Conservation (phyloP, 371 early-diverging fungal genomes). For the Apophysomyces variabilis region DNA sequence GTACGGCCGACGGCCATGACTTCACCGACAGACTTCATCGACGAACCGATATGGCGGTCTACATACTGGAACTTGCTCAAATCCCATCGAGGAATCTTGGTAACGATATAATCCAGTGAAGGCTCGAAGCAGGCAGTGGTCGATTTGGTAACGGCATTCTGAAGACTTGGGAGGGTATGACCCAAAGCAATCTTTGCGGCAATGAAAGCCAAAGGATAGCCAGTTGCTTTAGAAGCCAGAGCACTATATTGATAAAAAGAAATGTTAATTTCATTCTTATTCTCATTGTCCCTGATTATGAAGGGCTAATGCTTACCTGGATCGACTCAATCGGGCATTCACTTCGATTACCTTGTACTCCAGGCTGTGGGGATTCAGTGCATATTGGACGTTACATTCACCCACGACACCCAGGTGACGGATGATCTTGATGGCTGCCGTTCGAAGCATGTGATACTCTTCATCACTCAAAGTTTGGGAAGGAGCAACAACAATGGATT, state of each 20-base stretch:
- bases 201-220: constrained; percentile 94
- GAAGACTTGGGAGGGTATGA: constrained; percentile 80
- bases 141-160: constrained; percentile 88
- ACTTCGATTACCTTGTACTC: constrained; percentile 96
- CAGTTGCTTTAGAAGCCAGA: constrained; percentile 94
- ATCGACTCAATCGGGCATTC: constrained; percentile 92
- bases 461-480: constrained; percentile 92
- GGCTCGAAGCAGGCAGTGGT: constrained; percentile 97
- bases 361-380: constrained; percentile 82
- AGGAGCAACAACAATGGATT: constrained; percentile 96
- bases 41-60: constrained; percentile 75
- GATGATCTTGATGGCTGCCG: constrained; percentile 92
- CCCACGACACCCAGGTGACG: constrained; percentile 96
- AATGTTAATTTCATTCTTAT: constrained; percentile 2
- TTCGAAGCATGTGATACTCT: constrained; percentile 94
- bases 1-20: constrained; percentile 97
- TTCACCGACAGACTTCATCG: constrained; percentile 96
- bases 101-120: constrained; percentile 90
- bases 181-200: constrained; percentile 94
- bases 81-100: constrained; percentile 97
- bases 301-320: constrained; percentile 36
- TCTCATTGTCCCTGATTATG: background rate
- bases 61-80: constrained; percentile 91
- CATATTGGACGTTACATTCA: constrained; percentile 97
- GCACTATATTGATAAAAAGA: constrained; percentile 52